Evolutionary conservation across 2,329 filamentous ascomycete genomes (phyloP).

Genomic region (Arthroderma sp.): DNA sequence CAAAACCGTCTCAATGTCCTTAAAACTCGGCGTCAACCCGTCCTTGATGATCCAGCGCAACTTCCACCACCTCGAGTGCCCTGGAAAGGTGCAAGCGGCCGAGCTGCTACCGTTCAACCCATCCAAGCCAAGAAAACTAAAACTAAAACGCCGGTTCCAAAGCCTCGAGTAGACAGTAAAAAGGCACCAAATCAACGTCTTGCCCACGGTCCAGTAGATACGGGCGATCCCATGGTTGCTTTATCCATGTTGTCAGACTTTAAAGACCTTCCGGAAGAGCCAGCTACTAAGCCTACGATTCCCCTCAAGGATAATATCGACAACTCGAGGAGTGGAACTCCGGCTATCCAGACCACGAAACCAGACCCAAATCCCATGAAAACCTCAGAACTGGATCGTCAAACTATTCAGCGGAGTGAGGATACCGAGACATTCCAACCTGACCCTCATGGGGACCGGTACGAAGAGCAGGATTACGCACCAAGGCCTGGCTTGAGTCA

Average conservation of each 20-base stretch:
- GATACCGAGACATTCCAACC: too few species aligned
- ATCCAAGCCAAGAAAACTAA: conserved; percentile 51
- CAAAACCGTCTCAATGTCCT: conserved; percentile 23
- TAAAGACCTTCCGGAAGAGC: conserved; percentile 2
- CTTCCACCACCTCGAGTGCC: conserved; percentile 37
- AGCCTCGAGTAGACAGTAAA: too few species aligned
- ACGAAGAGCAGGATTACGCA: conserved; percentile 6
- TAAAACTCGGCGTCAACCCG: conserved; percentile 20
- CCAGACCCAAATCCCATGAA: neutral
- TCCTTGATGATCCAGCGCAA: conserved; percentile 31
- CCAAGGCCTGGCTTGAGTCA: conserved; percentile 7
- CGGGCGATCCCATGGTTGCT: conserved; percentile 10
- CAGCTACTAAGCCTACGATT: conserved; percentile 28
- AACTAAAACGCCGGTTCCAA: too few species aligned
- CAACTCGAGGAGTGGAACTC: conserved; percentile 13
- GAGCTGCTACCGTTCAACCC: conserved; percentile 50
- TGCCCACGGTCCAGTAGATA: neutral
- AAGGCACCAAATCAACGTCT: too few species aligned
- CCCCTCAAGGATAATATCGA: conserved; percentile 30
- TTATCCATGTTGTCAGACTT: conserved; percentile 1
- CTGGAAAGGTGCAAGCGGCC: conserved; percentile 63
- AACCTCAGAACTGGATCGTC: too few species aligned
- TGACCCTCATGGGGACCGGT: too few species aligned
- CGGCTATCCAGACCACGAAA: conserved; percentile 3
- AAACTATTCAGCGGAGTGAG: too few species aligned